Base-by-base conservation (phyloP, 2,329 filamentous ascomycete species). In the Xylariaceae sp. region DNA sequence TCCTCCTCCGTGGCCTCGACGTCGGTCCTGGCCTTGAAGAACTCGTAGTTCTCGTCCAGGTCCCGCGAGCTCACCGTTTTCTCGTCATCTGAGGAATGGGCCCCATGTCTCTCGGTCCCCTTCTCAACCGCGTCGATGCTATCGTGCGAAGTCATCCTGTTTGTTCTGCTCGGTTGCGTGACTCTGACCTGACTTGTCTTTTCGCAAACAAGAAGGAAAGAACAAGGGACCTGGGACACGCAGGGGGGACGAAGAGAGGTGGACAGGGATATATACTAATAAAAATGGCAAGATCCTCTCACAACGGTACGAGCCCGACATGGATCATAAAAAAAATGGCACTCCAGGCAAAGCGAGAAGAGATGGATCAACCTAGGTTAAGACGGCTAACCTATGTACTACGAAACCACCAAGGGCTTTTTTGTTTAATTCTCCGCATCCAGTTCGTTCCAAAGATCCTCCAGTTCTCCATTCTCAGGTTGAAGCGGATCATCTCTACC, bases 21-120 rank as follows among this genome's bases (percentile, higher is more conserved):
- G 15, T 49, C 51, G 8, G 45, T 38, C 5, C 51, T 34, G 8
- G 45, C 43, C 37, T 50, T 53, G 53, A 56, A 63, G 15, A 58
- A 47, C 30, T 51, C 48, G 36, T 61, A 60, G 27, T 50, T 58
- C 16, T 63, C 59, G 34, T 63, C 59, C 27, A 61, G 44, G 18
- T 56, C 50, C 16, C 34, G 44, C 30, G 44, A 46, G 12, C 48
- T 45, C 33, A 31, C 33, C 1, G 43, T 51, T 11, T 44, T 39
- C 9, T 44, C 41, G 14, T 50, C 48, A 24, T 24, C 21, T 6
- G 21, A 24, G 11, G 21, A 24, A 24, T 24, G 21, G 11, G 11
- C 7, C 6, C 6, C 21, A 11, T 6, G 21, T 11, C 11, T 24
- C 11, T 24, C 37, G 31, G n/a, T 31, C 13, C 21, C 50, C 12